Base-by-base conservation (phyloP, 805 yeast genomes). In the Cyberlindnera subsufficiens region DNA sequence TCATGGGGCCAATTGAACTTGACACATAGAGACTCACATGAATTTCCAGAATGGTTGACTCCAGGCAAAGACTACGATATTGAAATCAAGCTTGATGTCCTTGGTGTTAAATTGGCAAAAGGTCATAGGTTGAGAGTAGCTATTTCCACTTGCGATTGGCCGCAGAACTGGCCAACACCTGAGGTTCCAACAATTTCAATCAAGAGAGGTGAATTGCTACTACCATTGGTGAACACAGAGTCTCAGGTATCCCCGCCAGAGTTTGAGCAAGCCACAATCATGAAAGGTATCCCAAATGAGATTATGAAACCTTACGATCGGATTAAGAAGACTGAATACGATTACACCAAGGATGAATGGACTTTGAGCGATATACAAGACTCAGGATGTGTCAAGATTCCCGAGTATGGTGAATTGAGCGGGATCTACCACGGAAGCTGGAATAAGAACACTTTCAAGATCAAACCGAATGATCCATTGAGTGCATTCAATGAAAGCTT, bases 1-100 rank as follows among this genome's bases (percentile, higher is more conserved):
- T 65, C 72, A 1, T 70, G 76, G 75, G 75, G 75, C 15, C 68
- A 66, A 46, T 51, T 69, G 42, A 71, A 71, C 43, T 47, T 71
- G 35, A 56, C 69, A 1, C 73, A 69, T 52, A 60, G 67, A 41
- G 59, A 68, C 19, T 66, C 71, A 1, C 64, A 66, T 46, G 75
- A 70, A 47, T 53, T 49, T 42, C 76, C 75, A n/a, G 61, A 59
- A 42, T 50, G 47, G 39, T 50, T 71, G 41, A 54, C 46, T 25
- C 56, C 60, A 6, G 65, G 60, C 6, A 37, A 63, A 36, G 55
- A 52, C 32, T 69, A 69, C 43, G 60, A 65, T 14, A 55, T 69
- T 29, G 42, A 49, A 11, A 44, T 71, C 37, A 58, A 60, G 30
- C 49, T 71, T 15, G 75, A 71, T 51, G 71, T 69, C 7, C 42